These are phyloP conservation scores for Kwoniella sp. DNA, from an alignment of 768 basidiomycete genomes.

Conservation along the genomic window DNA sequence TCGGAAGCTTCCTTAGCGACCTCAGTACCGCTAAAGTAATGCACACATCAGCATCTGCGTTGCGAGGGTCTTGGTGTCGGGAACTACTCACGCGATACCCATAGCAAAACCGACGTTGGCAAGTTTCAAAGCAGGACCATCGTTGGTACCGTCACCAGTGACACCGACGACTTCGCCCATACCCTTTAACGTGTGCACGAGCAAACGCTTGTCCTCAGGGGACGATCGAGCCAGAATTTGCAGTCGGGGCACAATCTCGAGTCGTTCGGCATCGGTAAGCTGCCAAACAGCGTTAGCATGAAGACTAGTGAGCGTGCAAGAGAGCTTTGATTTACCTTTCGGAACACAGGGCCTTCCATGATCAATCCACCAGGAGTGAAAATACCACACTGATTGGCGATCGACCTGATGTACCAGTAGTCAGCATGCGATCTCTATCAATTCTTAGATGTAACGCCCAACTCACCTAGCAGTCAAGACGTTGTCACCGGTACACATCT, in stretches of 20 bases:
- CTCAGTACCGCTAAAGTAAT: conserved; percentile 82
- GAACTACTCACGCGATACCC: conserved; percentile 48
- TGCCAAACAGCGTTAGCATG: conserved; percentile 51
- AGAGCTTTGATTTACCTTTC: too few relatives aligned
- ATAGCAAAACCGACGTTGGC: conserved; percentile 89
- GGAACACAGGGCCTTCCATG: conserved; percentile 96
- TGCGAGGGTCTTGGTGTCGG: background rate
- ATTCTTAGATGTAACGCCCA: background rate
- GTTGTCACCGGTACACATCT: conserved; percentile 99
- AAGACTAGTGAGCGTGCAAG: too few relatives aligned
- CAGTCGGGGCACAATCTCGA: conserved; percentile 83
- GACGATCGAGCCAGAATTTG: conserved; percentile 97
- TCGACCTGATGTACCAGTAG: conserved; percentile 69
- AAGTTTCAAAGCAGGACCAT: conserved; percentile 92
- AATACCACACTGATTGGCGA: conserved; percentile 93
- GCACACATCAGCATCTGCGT: conserved; percentile 61
- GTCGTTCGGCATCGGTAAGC: conserved; percentile 69
- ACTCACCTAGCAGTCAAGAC: conserved; percentile 63
- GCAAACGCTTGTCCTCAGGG: conserved; percentile 91
- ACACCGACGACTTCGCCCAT: conserved; percentile 86
- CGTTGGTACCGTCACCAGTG: conserved; percentile 97
- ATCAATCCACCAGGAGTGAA: conserved; percentile 90
- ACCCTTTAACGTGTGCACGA: conserved; percentile 82
- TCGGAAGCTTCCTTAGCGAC: conserved; percentile 99
- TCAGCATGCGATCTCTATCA: conserved; percentile 56